Evolutionary conservation across 2,329 filamentous ascomycete genomes (phyloP), one percentile per base, ranked within the genome.

Genomic region (Cadophora gregata): DNA sequence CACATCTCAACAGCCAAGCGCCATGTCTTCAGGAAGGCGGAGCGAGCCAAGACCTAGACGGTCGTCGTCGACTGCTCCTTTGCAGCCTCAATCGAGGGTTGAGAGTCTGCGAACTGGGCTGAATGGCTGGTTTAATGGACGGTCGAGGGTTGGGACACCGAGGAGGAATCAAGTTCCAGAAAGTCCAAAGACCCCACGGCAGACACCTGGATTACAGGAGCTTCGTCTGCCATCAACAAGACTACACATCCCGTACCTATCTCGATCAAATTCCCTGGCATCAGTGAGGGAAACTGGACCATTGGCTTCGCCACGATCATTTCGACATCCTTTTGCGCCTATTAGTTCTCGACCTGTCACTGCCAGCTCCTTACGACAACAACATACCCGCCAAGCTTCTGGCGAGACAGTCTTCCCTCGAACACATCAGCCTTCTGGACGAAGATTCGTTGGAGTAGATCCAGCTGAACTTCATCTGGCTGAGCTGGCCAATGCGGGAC

Each of bases 391-490:
- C 59, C 29, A 55, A 29, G 63, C 53, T 12, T 63, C 68, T 42
- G 47, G 66, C 21, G 70, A 70, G 16, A 62, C 72, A 10, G 56
- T 66, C 5, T 65, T 67, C 36, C 65, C 67, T 47, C 66, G 62
- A 51, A 64, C 59, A 29, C 70, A 59, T 5, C 65, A 67, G 38
- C 62, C 68, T 59, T 71, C 70, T 47, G 64, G 62, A 19, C 60
- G 71, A 56, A 71, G 73, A 68, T 80, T 81, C 67, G 73, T 78
- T 21, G 80, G 80, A 14, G 77, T 81, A 3, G 83, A 85, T 70
- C 82, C 83, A 19, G 84, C 83, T 27, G 83, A 84, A 66, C 75
- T 81, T 68, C 80, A 82, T 65, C 74, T 86, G 2, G 81, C 81
- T 38, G 77, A 81, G 27, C 74, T 83, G 63, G 81, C 80, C 58